A percentile compares a stretch with the other conserved stretches of the same genome.
phyloP scores from a whole-genome alignment of 164 flowering plant species.

The Amborella trichopoda region DNA sequence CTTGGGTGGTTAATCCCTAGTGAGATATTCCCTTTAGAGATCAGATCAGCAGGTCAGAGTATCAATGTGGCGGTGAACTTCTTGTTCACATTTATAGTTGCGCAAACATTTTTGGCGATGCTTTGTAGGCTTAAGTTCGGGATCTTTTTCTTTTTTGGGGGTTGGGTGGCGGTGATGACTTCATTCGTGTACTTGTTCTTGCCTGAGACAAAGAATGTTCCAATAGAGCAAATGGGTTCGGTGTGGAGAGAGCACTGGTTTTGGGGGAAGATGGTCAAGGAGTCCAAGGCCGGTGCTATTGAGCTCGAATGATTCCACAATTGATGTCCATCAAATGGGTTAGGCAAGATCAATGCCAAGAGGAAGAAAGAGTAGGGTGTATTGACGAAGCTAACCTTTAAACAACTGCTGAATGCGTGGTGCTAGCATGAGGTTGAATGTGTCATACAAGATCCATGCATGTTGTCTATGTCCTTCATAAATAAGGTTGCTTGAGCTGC shows the following conservation, averaged over 20 bases:
- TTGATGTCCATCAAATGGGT: neutral
- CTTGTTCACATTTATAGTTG: constrained; percentile 15
- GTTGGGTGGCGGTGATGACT: constrained; percentile 23
- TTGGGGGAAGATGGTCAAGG: constrained; percentile 9
- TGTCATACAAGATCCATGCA: no score
- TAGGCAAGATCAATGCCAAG: no score
- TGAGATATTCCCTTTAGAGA: constrained; percentile 20
- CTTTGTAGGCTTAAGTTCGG: constrained; percentile 22
- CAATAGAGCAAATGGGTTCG: constrained; percentile 16
- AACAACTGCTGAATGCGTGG: no score
- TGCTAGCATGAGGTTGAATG: no score
- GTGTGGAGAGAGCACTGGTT: constrained; percentile 19
- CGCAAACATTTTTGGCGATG: constrained; percentile 18
- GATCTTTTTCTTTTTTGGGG: constrained; percentile 23
- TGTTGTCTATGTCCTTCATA: no score
- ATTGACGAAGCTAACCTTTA: no score
- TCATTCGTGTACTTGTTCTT: constrained; percentile 13
- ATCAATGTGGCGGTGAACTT: constrained; percentile 14
- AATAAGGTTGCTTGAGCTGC: no score
- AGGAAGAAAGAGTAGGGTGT: no score
- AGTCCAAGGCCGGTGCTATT: no score
- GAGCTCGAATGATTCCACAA: neutral
- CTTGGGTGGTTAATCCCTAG: constrained; percentile 22
- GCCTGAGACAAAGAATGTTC: constrained; percentile 20
- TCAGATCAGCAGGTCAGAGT: constrained; percentile 20